Base-by-base conservation (phyloP, 371 early-diverging fungal species). In the Nematocida displodere region DNA sequence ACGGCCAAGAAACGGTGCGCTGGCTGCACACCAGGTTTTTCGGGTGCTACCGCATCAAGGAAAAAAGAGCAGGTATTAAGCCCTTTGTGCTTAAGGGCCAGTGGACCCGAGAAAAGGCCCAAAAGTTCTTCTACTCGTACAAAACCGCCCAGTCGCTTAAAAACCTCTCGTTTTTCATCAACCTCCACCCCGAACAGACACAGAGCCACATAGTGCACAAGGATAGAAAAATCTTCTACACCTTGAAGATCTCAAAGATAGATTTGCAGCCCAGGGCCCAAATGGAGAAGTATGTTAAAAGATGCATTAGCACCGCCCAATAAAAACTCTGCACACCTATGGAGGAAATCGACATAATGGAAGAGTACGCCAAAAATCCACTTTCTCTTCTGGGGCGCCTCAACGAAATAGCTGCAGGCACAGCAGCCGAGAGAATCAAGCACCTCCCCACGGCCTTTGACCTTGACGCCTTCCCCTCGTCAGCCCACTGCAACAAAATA, bases 361-460 rank as follows among this genome's bases (percentile, higher is more conserved):
- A 61, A 40, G 66, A 36, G 55, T 66, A 62, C n/a, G 50, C 47
- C 20, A 75, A 59, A 4, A 61, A 54, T 22, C 68, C 56, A 56
- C 36, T 66, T 39, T 33, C 11, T 5, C 22, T 33, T 0, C 55
- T 77, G 36, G 15, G 31, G 4, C 1, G 36, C 4, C 47, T 77
- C 46, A 26, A 66, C 5, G 17, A 24, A 13, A 64, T 20, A 22
- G 34, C 40, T 8, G 31, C 7, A 28, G 28, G 36, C 2, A 7
- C 8, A 37, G 8, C 0, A 2, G 31, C 8, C 29, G 20, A n/a
- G 1, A 26, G 5, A 17, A 2, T 80, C 7, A 56, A 1, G 15
- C 29, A 39, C 20, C 63, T 83, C 39, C 84, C 84, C 7, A 61
- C 20, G 15, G 50, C 76, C 29, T 53, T 80, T 17, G 77, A 78